Evolutionary conservation across 352 stramenopile species (phyloP).

Genomic region (Halophytophthora batemanensis): DNA sequence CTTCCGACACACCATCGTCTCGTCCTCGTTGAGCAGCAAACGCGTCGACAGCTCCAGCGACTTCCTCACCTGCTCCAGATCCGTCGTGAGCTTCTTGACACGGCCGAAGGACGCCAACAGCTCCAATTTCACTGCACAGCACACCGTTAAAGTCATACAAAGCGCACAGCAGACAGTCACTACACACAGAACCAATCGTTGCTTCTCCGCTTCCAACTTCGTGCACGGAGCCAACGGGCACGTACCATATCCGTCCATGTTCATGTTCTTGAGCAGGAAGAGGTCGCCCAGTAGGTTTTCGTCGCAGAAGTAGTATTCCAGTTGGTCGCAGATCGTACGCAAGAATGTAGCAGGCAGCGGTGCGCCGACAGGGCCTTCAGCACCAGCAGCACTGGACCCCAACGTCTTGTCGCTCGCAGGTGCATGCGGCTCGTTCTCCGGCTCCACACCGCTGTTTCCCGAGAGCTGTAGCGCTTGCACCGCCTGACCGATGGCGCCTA

Average conservation of each 20-base stretch:
- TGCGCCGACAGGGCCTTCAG: conserved; percentile 20
- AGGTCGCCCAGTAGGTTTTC: conserved; percentile 84
- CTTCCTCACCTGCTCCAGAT: conserved; percentile 81
- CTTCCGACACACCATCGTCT: conserved; percentile 84
- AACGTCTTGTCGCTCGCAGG: conserved; percentile 1
- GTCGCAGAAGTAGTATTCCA: conserved; percentile 89
- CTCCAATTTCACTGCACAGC: conserved; percentile 68
- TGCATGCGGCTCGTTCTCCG: conserved; percentile 35
- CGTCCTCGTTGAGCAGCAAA: conserved; percentile 78
- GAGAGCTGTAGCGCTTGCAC: conserved; percentile 56
- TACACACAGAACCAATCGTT: conserved; percentile 3
- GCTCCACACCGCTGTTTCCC: conserved; percentile 19
- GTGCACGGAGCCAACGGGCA: conserved; percentile 2
- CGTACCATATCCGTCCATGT: conserved; percentile 79
- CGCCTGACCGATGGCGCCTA: conserved; percentile 62
- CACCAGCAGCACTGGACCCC: conserved; percentile 8
- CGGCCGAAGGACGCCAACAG: conserved; percentile 79
- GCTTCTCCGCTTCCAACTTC: not conserved
- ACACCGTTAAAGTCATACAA: too few species aligned
- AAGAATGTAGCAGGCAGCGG: conserved; percentile 78
- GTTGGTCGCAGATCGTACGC: conserved; percentile 82
- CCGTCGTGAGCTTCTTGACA: conserved; percentile 85
- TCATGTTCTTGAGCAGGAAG: conserved; percentile 89
- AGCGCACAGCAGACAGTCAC: too few species aligned
- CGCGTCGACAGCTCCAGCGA: conserved; percentile 83